phyloP scores from a whole-genome alignment of 495 filamentous ascomycete genomes.

The Daldinia grandis region DNA sequence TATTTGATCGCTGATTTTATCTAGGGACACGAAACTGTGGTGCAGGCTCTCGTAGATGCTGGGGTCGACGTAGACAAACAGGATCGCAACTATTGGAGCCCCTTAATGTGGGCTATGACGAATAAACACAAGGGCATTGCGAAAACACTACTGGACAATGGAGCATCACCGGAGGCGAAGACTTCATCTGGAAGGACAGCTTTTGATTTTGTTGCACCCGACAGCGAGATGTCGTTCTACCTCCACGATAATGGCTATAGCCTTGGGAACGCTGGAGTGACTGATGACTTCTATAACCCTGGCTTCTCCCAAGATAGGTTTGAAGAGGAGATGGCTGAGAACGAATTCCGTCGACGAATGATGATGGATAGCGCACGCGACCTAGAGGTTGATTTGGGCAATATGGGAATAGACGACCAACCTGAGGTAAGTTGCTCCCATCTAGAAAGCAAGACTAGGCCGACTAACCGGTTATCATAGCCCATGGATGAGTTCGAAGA shows the following conservation, averaged over 20 bases:
- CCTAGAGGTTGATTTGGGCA: conserved; percentile 94
- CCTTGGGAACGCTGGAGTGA: conserved; percentile 85
- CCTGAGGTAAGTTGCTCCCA: conserved; percentile 72
- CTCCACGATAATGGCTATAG: conserved; percentile 91
- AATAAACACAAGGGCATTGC: conserved; percentile 96
- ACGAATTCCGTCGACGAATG: conserved; percentile 94
- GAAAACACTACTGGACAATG: conserved; percentile 88
- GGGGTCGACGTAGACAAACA: conserved; percentile 94
- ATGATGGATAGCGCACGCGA: conserved; percentile 99
- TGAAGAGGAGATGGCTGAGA: conserved; percentile 97
- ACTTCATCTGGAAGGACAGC: conserved; percentile 95
- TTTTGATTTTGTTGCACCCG: conserved; percentile 91
- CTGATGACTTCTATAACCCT: conserved; percentile 93
- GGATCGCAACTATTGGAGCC: conserved; percentile 96
- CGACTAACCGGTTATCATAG: conserved; percentile 54
- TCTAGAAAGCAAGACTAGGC: neutral
- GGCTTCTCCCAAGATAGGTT: conserved; percentile 94
- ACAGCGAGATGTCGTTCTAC: conserved; percentile 96
- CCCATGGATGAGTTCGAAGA: conserved; percentile 84
- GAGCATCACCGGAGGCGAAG: conserved; percentile 93
- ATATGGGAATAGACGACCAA: conserved; percentile 94
- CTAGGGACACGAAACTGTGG: conserved; percentile 91
- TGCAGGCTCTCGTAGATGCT: conserved; percentile 80
- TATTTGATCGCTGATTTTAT: conserved; percentile 17
- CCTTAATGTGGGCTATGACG: conserved; percentile 99